Evolutionary conservation across 176 grass and related monocot species (phyloP), one percentile per base, ranked within the genome.

Genomic region (Oryza brachyantha): DNA sequence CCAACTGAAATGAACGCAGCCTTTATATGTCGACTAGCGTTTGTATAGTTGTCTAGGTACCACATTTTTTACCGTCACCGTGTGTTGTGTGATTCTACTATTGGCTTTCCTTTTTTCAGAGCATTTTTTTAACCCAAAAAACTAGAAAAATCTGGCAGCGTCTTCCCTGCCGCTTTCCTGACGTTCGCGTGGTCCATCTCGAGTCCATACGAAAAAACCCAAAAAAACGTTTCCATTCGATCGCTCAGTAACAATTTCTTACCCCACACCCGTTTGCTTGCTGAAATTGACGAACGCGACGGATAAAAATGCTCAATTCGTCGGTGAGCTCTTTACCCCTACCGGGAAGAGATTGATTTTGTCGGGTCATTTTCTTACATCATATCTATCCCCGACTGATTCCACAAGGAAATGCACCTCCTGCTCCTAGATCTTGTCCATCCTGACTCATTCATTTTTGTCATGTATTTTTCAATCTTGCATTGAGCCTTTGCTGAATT

Each of bases 171-270:
- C 1, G 28, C 27, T 1, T 77, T 70, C 29, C 12, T 28, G 8
- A 2, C 35, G 12, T 10, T 21, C 17, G 45, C 67, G 60, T 73
- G 37, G 74, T 67, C 38, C 16, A 37, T 36, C 19, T 5, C 3
- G 73, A 78, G 29, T 25, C 67, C 74, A 46, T 61, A 50, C 36
- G 45, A 45, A 43, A 81, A 60, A 10, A n/a, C n/a, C n/a, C 48
- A 8, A 19, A 52, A 52, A 52, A 52, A 21, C 16, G 22, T 24
- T 2, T 7, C 27, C 11, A 29, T 5, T 22, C 62, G 13, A 62
- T 48, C 50, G 17, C 65, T 13, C 52, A 14, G 68, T 29, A 10
- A 29, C 54, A 7, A 28, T 19, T 5, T 32, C 26, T 37, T 52
- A 52, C 8, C 8, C 6, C 48, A 1, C n/a, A 8, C 6, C 4